These are phyloP conservation scores for Torulaspora microellipsoides DNA, from an alignment of 805 yeast genomes.

Conservation along the genomic window DNA sequence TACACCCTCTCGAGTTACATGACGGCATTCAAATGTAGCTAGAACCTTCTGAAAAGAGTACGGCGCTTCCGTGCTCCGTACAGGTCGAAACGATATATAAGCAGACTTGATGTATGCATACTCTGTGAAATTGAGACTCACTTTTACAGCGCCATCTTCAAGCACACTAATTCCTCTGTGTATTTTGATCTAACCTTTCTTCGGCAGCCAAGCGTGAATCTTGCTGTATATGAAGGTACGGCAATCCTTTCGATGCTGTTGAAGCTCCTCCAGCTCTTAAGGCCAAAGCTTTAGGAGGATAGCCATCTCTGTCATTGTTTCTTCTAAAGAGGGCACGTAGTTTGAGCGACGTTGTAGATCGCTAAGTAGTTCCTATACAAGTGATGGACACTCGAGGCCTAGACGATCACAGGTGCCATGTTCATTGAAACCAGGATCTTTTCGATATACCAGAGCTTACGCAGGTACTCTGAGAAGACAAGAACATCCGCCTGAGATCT, in stretches of 20 bases:
- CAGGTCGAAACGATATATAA: background rate
- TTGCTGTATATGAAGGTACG: background rate
- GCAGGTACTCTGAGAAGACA: background rate
- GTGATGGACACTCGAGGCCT: background rate
- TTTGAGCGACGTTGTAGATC: too few relatives aligned
- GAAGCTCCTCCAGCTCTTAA: background rate
- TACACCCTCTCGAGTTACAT: too few relatives aligned
- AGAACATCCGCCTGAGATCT: background rate
- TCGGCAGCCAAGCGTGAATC: slow-evolving; percentile 1
- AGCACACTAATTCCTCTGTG: background rate
- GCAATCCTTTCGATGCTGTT: background rate
- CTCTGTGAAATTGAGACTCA: slow-evolving; percentile 1
- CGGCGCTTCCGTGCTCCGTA: background rate
- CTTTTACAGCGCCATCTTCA: slow-evolving; percentile 1
- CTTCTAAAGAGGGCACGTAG: background rate
- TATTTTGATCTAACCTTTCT: background rate
- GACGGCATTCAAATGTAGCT: slow-evolving; percentile 2
- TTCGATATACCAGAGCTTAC: slow-evolving; percentile 2
- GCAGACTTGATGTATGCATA: background rate
- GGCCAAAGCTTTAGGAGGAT: background rate
- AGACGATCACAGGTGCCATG: background rate
- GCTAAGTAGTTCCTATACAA: too few relatives aligned
- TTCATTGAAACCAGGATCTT: background rate
- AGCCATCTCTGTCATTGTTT: background rate
- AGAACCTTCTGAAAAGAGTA: too few relatives aligned